Percentiles rank a stretch among this genome's conserved stretches.
Conservation (phyloP, 1,284 basidiomycete species). For the Puccinia sorghi region DNA sequence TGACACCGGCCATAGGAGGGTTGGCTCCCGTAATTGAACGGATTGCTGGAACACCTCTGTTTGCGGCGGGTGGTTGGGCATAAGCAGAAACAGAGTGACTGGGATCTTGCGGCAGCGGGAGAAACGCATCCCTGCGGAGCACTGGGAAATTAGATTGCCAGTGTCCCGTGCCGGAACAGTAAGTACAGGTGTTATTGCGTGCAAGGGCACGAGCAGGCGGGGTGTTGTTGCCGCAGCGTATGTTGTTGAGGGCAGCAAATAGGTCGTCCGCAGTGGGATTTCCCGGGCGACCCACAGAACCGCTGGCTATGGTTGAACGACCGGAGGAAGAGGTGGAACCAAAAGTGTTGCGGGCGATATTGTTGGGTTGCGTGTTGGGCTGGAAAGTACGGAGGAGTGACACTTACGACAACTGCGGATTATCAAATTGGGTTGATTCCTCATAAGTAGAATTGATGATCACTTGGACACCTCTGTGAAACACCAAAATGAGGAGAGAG, state of each 20-base stretch:
- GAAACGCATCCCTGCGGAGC: background rate
- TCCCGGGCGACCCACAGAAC: background rate
- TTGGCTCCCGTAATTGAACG: background rate
- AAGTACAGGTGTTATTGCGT: background rate
- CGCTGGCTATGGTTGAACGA: background rate
- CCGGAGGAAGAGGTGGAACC: no score
- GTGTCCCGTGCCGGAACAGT: no score
- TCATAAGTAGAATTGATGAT: constrained; percentile 6
- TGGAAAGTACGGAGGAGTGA: background rate
- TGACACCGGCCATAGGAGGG: background rate
- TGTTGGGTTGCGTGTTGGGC: background rate
- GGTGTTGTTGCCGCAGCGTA: background rate
- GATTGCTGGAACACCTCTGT: no score
- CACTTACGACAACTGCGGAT: accelerated
- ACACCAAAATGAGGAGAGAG: no score
- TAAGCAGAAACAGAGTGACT: constrained; percentile 12
- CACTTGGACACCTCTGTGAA: background rate
- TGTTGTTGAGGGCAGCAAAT: background rate
- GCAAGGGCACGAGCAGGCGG: background rate
- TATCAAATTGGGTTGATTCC: background rate
- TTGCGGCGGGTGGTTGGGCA: background rate
- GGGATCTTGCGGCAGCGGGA: background rate
- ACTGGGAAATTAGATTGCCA: background rate
- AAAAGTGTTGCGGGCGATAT: no score
- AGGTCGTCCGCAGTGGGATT: background rate